Evolutionary conservation across 495 filamentous ascomycete genomes (phyloP), one percentile per base, ranked within the genome.

Genomic region (Copromyces sp.): DNA sequence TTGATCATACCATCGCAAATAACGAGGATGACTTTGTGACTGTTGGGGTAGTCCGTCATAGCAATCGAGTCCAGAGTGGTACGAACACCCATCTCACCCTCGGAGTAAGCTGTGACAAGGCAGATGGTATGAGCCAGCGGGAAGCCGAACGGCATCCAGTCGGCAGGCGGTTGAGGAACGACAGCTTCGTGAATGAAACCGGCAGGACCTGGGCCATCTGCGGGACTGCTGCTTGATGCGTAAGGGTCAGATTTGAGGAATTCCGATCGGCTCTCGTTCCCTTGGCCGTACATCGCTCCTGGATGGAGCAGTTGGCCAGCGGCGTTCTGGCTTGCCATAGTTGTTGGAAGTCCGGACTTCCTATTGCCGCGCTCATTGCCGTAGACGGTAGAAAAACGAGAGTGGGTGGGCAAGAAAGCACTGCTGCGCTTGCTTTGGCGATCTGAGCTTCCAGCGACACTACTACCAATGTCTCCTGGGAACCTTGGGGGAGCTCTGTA

Each of bases 1-100:
- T 98, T 97, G 86, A 99, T 97, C 77, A 98, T 88, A 79, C 96
- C 96, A 79, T 99, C 96, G 83, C 96, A 98, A 74, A 99, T 92
- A 73, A 98, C 93, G 47, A 99, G 84, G 76, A 99, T 94, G 20
- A 92, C 88, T 81, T 98, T 99, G 85, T 99, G 96, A 81, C 94
- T 97, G 86, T 98, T 98, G 8, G 96, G 96, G 75, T 98, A 99
- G 78, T 99, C 96, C 9, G 96, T 99, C 84, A 93, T 95, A 38
- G 94, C 95, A 80, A 99, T 90, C 1, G 96, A 98, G 81, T 99
- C 94, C 24, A 99, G 82, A 5, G 96, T 99, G 12, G 95, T 96
- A 29, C 96, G 90, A 68, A 99, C 86, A 76, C 94, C 96, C 35
- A 95, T 89, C 77, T 93, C 93, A 40, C 96, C 95, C 83, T 99